phyloP scores from a whole-genome alignment of 495 filamentous ascomycete genomes.

The Glarea lozoyensis region DNA sequence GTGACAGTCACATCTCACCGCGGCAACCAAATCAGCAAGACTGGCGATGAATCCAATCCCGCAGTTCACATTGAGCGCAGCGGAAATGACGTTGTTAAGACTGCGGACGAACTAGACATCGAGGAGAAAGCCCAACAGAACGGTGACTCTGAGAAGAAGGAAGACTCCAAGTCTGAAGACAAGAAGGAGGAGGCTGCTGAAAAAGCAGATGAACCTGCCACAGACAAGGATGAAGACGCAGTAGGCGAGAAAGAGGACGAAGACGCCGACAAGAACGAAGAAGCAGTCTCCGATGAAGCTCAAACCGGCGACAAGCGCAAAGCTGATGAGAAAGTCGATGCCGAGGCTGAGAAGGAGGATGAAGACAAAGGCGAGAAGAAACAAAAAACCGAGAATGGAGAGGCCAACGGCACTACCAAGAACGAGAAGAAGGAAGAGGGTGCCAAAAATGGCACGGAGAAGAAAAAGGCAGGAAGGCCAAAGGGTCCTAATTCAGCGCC shows the following conservation, averaged over 20 bases:
- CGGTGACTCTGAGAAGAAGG: slow-evolving; percentile 19
- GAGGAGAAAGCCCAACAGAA: slow-evolving; percentile 39
- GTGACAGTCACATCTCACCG: slow-evolving; percentile 47
- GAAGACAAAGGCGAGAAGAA: slow-evolving; percentile 16
- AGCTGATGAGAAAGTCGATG: slow-evolving; percentile 11
- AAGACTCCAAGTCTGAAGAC: slow-evolving; percentile 22
- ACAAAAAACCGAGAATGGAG: slow-evolving; percentile 13
- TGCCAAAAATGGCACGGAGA: neutral
- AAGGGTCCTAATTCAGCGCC: neutral
- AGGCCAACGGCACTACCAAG: slow-evolving; percentile 14
- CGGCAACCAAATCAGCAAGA: slow-evolving; percentile 54
- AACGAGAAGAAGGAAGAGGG: slow-evolving; percentile 13
- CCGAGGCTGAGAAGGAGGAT: slow-evolving; percentile 1
- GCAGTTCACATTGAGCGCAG: slow-evolving; percentile 44
- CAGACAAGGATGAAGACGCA: slow-evolving; percentile 19
- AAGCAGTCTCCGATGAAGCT: slow-evolving; percentile 2
- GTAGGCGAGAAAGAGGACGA: slow-evolving; percentile 16
- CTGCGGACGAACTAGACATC: slow-evolving; percentile 45
- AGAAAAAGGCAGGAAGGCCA: slow-evolving; percentile 11
- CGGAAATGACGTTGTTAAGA: slow-evolving; percentile 56
- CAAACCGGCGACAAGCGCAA: slow-evolving; percentile 18
- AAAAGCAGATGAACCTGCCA: slow-evolving; percentile 24
- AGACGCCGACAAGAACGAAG: neutral
- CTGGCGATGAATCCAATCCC: slow-evolving; percentile 46
- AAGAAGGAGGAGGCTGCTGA: slow-evolving; percentile 28